Base-by-base conservation (phyloP, 2,329 filamentous ascomycete genomes). In the Penicillium sp. region DNA sequence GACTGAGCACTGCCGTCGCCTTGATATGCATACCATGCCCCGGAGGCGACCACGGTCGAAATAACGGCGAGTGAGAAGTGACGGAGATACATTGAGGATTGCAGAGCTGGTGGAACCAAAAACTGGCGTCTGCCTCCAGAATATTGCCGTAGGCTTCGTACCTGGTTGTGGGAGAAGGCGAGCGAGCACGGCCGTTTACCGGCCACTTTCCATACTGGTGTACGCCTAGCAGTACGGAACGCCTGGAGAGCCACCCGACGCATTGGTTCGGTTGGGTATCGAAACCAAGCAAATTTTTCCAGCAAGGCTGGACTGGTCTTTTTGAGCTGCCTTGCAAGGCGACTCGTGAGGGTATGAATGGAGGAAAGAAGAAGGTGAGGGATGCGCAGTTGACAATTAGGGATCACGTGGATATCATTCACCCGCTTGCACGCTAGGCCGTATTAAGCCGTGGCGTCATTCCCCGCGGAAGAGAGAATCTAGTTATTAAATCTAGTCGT, bases 21-120 rank as follows among this genome's bases (percentile, higher is more conserved):
- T 46, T 69, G 69, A 53, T 73, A 74, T 26, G 67, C 67, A 54
- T 72, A 74, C 68, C 70, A 75, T 34, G 71, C 71, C 26, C 70
- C 69, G 14, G 70, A 70, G 14, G 71, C 72, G 29, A 74, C 68
- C 4, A 71, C 58, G 18, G 69, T 67, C 33, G 71, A 73, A 17
- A 73, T 65, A 39, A 73, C 64, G 33, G 70, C 70, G 27, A 75
- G 52, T 16, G 71, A 72, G 44, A 74, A 65, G 33, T 68, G 73
- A 23, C 71, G 70, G 31, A 73, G 58, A 58, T 72, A 65, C 72
- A 76, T 75, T 39, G 71, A 69, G 31, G 69, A 67, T 33, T 69
- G 67, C 15, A 70, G 39, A 14, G 59, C 51, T 19, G 60, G 63
- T 26, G 66, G 62, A 43, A 59, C 49, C 33, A 58, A 56, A 16